Conservation (phyloP, 1,139 yeast species). For the Scheffersomyces illinoinensis region DNA sequence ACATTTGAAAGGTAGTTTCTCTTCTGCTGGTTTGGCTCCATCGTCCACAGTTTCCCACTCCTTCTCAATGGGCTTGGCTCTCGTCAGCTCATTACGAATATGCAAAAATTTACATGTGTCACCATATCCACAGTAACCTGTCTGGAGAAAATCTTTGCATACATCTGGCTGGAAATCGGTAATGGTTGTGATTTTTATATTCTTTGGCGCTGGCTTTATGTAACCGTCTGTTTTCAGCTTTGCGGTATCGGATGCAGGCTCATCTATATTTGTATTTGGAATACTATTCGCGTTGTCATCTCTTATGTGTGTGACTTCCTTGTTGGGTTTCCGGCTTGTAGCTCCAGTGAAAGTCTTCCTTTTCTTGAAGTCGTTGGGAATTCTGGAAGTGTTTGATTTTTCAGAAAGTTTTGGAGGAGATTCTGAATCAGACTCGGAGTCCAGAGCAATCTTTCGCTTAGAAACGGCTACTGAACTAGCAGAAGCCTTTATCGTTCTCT, state of each 20-base stretch:
- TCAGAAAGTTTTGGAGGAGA: neutral
- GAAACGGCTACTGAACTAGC: neutral
- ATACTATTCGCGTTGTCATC: neutral
- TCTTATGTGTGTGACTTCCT: neutral
- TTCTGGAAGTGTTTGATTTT: neutral
- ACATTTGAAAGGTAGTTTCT: slow-evolving; percentile 61
- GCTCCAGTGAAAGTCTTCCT: neutral
- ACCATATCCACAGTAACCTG: slow-evolving; percentile 97
- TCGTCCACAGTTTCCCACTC: slow-evolving; percentile 64
- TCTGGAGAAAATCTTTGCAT: slow-evolving; percentile 87
- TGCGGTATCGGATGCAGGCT: neutral
- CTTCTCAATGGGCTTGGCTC: slow-evolving; percentile 64
- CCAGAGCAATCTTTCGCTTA: neutral
- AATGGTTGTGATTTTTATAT: slow-evolving; percentile 69
- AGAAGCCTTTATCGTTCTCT: neutral
- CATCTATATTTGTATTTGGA: neutral
- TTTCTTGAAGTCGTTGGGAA: neutral
- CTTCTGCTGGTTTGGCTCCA: slow-evolving; percentile 14
- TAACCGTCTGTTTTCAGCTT: slow-evolving; percentile 3
- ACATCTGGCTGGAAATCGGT: slow-evolving; percentile 93
- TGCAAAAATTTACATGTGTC: slow-evolving; percentile 97
- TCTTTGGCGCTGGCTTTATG: slow-evolving; percentile 38
- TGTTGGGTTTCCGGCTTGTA: neutral
- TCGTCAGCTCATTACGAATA: slow-evolving; percentile 80
- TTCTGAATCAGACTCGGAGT: neutral